Conservation (phyloP, 129 eudicot genomes). For the Chrysanthemum seticuspe region DNA sequence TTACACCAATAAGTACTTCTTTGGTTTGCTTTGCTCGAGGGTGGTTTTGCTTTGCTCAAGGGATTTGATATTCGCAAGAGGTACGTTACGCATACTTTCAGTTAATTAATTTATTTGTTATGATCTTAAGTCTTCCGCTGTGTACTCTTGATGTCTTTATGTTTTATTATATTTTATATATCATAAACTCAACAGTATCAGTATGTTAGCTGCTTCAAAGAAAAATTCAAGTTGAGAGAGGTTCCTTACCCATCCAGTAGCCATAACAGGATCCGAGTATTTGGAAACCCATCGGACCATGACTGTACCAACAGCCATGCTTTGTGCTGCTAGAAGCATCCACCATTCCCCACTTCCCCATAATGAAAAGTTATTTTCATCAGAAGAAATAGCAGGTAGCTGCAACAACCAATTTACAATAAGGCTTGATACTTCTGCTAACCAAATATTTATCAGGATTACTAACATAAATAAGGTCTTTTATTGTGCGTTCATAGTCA, state of each 20-base stretch:
- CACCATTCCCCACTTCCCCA: slow-evolving; percentile 99
- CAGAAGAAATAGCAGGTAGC: slow-evolving; percentile 72
- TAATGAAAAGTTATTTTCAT: slow-evolving; percentile 59
- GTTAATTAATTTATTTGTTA: too few relatives aligned
- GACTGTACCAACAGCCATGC: slow-evolving; percentile 99
- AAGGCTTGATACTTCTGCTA: background rate
- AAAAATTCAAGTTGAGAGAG: slow-evolving; percentile 5
- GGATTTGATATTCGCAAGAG: too few relatives aligned
- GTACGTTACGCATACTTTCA: too few relatives aligned
- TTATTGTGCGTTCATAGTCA: background rate
- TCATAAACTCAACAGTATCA: too few relatives aligned
- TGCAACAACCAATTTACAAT: slow-evolving; percentile 30
- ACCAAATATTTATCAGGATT: slow-evolving; percentile 2
- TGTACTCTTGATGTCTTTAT: too few relatives aligned
- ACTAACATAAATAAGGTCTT: background rate
- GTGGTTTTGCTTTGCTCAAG: too few relatives aligned
- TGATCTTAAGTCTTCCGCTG: too few relatives aligned
- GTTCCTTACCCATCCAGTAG: slow-evolving; percentile 93
- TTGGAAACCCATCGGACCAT: slow-evolving; percentile 99
- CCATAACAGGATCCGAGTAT: slow-evolving; percentile 97
- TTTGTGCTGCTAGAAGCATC: slow-evolving; percentile 99
- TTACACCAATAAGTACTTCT: too few relatives aligned
- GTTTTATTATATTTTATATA: too few relatives aligned
- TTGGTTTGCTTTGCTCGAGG: too few relatives aligned
- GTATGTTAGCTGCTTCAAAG: slow-evolving; percentile 2